Conservation (phyloP, 2,329 filamentous ascomycete species). For the Coniochaeta hoffmannii region DNA sequence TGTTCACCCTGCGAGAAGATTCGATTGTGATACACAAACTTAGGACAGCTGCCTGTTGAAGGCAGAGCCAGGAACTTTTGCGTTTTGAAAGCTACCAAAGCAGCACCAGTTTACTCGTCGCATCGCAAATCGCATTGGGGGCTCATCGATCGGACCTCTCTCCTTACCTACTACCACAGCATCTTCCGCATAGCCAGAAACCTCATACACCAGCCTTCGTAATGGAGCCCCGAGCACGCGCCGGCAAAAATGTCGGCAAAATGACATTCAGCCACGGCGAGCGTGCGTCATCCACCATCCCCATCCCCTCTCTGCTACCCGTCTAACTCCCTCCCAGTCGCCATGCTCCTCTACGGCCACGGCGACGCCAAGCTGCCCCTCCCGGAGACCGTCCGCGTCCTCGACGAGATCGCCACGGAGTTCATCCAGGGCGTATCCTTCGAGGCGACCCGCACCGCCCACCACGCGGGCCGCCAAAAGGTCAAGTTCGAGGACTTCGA, state of each 20-base stretch:
- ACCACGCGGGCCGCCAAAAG: constrained; percentile 84
- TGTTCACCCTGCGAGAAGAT: no score
- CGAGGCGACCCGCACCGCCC: constrained; percentile 76
- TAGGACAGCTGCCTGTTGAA: no score
- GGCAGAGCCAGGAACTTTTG: no score
- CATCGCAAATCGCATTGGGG: no score
- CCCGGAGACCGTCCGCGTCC: constrained; percentile 73
- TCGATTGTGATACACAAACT: no score
- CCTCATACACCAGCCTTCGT: constrained; percentile 19
- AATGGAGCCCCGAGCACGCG: constrained; percentile 71
- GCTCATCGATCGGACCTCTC: neutral
- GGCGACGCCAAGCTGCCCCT: constrained; percentile 69
- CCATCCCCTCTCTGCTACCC: constrained; percentile 2
- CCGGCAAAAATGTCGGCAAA: constrained; percentile 73
- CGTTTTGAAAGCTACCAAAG: no score
- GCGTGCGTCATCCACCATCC: constrained; percentile 38
- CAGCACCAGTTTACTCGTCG: no score
- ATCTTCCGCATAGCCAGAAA: neutral
- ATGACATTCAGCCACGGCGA: constrained; percentile 72
- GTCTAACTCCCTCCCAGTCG: constrained; percentile 40
- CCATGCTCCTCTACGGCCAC: constrained; percentile 69
- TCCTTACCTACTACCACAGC: neutral
- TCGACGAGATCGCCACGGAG: constrained; percentile 94
- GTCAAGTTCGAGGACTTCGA: constrained; percentile 98
- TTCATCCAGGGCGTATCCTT: constrained; percentile 94